These are phyloP conservation scores for Tolypocladium capitatum DNA, from an alignment of 2,329 filamentous ascomycete species.

Conservation along the genomic window DNA sequence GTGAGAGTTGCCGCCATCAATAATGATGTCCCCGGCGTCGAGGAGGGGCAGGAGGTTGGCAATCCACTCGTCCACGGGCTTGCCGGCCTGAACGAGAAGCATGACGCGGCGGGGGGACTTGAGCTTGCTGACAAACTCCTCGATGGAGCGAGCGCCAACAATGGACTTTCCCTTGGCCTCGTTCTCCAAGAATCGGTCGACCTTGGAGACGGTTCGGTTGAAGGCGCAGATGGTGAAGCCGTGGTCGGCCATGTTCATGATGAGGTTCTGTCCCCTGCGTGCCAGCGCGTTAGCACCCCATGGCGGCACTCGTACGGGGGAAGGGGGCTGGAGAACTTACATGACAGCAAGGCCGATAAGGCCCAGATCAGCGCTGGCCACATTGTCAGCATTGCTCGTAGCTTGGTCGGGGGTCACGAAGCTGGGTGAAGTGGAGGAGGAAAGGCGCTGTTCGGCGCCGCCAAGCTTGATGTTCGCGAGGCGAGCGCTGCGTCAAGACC, in stretches of 20 bases:
- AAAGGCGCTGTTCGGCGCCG: conserved; percentile 34
- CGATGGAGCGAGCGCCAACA: conserved; percentile 79
- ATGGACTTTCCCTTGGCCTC: conserved; percentile 93
- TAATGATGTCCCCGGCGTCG: conserved; percentile 90
- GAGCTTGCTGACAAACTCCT: conserved; percentile 93
- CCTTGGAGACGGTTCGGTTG: conserved; percentile 98
- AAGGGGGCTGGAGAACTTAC: conserved; percentile 31
- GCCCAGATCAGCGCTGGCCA: conserved; percentile 69
- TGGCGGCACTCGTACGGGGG: conserved; percentile 6
- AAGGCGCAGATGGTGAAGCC: conserved; percentile 95
- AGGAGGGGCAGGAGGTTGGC: conserved; percentile 79
- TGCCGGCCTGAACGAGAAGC: conserved; percentile 97
- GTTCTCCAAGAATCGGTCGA: conserved; percentile 84
- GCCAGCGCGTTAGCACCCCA: conserved; percentile 4
- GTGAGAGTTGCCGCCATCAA: conserved; percentile 96
- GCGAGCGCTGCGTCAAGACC: conserved; percentile 46
- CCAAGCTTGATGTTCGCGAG: conserved; percentile 62
- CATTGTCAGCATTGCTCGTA: conserved; percentile 41
- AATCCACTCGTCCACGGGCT: conserved; percentile 98
- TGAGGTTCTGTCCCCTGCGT: conserved; percentile 65
- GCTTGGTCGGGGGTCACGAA: conserved; percentile 11
- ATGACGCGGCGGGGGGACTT: conserved; percentile 96
- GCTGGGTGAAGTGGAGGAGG: conserved; percentile 14
- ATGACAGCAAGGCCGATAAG: conserved; percentile 89
- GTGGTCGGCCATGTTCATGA: conserved; percentile 79